Base-by-base conservation (phyloP, 163 green algal genomes). In the Scenedesmus sp. region DNA sequence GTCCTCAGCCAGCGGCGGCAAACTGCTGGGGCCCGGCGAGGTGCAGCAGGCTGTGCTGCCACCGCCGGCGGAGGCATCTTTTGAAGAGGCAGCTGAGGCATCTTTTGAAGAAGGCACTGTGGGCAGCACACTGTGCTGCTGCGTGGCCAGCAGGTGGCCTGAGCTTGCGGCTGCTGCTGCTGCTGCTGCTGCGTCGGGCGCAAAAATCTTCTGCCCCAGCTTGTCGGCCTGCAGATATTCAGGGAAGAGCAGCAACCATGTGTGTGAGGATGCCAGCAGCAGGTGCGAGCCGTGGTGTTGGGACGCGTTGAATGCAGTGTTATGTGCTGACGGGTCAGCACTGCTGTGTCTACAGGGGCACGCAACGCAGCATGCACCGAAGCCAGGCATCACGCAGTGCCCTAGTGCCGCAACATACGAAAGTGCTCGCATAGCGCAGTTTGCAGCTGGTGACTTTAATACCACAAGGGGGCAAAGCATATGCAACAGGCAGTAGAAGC, bases 1-100 rank as follows among this genome's bases (percentile, higher is more conserved):
- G 70, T 67, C 73, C 10, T 73, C 70, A 60, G 52, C 10, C 52
- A 91, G 73, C 2, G 54, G 87, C 16, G 87, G 87, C 57, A 91
- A 7, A 13, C 86, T 70, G 66, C 67, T 84, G 54, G 2, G 13
- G 4, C n/a, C 52, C 20, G 23, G 18, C 20, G 12, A 20, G 57
- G n/a, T 13, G 57, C 23, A 57, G 18, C 83, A 3, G 2, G 16
- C 34, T 60, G 56, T 15, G 67, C 66, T 13, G 20, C 18, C 70
- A n/a, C n/a, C n/a, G 5, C 20, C 13, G 67, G 46, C 16, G 34
- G n/a, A n/a, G n/a, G n/a, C n/a, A n/a, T n/a, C n/a, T n/a, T n/a
- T n/a, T n/a, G n/a, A n/a, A n/a, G n/a, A n/a, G n/a, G n/a, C n/a
- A n/a, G 66, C 18, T 56, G 62, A 23, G 26, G 16, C 4, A 52